These are phyloP conservation scores for Ogataea hybrid DNA, from an alignment of 1,139 yeast species.

Conservation along the genomic window DNA sequence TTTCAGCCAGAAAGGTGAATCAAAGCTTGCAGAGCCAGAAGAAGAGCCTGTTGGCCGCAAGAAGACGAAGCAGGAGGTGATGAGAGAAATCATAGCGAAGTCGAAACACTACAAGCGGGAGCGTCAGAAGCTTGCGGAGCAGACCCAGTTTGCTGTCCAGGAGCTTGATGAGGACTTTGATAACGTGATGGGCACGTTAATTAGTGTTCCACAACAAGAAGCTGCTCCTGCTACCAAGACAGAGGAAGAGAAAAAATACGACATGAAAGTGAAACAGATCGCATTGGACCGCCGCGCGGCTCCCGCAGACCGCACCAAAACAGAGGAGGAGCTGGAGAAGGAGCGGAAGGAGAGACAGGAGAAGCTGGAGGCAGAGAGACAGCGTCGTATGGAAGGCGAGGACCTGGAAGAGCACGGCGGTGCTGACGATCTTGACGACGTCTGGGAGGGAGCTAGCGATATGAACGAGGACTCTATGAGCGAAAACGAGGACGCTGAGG, in stretches of 20 bases:
- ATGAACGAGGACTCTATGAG: constrained; percentile 27
- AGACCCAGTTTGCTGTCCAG: constrained; percentile 66
- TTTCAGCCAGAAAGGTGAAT: constrained; percentile 28
- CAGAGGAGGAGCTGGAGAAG: constrained; percentile 75
- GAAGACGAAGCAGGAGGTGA: constrained; percentile 90
- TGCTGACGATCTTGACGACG: constrained; percentile 67
- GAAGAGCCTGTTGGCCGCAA: constrained; percentile 47
- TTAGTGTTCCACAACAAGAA: constrained; percentile 27
- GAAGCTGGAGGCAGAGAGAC: constrained; percentile 72
- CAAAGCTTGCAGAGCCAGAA: constrained; percentile 37
- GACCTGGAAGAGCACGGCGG: constrained; percentile 44
- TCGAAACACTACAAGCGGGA: constrained; percentile 87
- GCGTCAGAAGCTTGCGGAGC: constrained; percentile 75
- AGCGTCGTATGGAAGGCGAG: constrained; percentile 80
- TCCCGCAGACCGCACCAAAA: constrained; percentile 95
- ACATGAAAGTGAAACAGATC: constrained; percentile 72
- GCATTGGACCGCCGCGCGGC: constrained; percentile 84
- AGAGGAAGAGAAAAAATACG: constrained; percentile 61
- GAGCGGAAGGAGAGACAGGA: constrained; percentile 68
- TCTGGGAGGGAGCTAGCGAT: constrained; percentile 51
- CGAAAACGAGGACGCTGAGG: constrained; percentile 23
- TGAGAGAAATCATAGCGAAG: constrained; percentile 95
- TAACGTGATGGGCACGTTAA: constrained; percentile 67
- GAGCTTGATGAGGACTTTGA: constrained; percentile 79
- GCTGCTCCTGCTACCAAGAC: constrained; percentile 32